phyloP scores from a whole-genome alignment of 768 basidiomycete species.

The Lentinula sp. region DNA sequence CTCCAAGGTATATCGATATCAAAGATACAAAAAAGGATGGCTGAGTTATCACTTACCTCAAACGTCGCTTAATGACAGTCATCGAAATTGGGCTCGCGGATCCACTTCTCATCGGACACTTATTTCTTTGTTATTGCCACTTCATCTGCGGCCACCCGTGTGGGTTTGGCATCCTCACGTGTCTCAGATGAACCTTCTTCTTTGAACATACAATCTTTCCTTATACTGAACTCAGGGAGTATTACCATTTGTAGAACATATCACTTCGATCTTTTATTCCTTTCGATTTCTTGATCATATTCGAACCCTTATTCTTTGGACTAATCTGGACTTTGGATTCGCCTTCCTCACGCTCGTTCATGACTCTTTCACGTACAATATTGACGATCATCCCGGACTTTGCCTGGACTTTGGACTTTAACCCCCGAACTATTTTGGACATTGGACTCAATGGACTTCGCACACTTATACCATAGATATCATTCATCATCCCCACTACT shows the following conservation, averaged over 20 bases:
- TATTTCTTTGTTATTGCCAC: not conserved
- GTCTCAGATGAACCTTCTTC: not conserved
- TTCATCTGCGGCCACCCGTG: not conserved
- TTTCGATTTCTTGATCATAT: not conserved
- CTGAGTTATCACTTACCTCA: constrained; percentile 14
- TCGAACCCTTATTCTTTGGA: not conserved
- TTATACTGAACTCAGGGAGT: not conserved
- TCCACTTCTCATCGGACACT: not conserved
- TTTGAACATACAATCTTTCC: not conserved
- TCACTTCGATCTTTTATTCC: not conserved
- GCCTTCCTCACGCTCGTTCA: constrained; percentile 3
- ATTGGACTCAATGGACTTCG: not conserved
- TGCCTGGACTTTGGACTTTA: not conserved
- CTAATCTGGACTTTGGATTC: constrained; percentile 4
- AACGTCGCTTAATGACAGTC: not conserved
- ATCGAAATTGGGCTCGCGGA: not conserved
- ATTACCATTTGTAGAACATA: not conserved
- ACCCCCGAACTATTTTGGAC: not conserved
- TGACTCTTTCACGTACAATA: not conserved
- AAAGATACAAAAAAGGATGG: constrained; percentile 18
- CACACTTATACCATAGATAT: not conserved
- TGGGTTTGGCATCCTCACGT: not conserved
- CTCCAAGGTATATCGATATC: constrained; percentile 12
- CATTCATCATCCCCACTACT: not conserved
- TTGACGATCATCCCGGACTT: not conserved